Evolutionary conservation across 2,329 filamentous ascomycete genomes (phyloP).

Genomic region (Pseudomassariella vexata): DNA sequence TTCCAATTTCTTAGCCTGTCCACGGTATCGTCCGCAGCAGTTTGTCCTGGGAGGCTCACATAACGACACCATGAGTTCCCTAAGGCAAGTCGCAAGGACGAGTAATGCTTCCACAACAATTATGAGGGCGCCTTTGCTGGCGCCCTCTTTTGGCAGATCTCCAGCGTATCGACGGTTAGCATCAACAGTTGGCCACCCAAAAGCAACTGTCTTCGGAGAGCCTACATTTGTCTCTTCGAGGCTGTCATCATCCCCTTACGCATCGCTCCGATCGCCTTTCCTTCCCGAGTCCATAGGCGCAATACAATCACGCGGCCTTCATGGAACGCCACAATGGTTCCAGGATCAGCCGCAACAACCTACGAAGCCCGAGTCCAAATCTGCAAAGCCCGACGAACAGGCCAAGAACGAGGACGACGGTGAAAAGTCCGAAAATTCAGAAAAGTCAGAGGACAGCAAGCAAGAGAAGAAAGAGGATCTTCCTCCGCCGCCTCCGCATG

Average conservation of each 20-base stretch:
- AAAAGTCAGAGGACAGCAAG: constrained; percentile 39
- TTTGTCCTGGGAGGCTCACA: neutral
- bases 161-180: constrained; percentile 44
- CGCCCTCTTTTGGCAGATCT: constrained; percentile 34
- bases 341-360: constrained; percentile 26
- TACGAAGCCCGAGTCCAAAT: constrained; percentile 25
- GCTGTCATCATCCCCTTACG: constrained; percentile 22
- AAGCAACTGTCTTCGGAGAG: constrained; percentile 19
- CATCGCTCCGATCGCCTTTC: constrained; percentile 41
- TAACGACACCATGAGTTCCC: constrained; percentile 38
- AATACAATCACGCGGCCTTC: constrained; percentile 32
- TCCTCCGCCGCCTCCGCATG: constrained; percentile 89
- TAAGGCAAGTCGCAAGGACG: constrained; percentile 35
- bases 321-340: constrained; percentile 26
- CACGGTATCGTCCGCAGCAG: too few species aligned
- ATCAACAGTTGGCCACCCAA: constrained; percentile 20
- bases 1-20: neutral
- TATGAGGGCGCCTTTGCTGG: constrained; percentile 33
- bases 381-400: constrained; percentile 24
- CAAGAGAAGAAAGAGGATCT: constrained; percentile 61
- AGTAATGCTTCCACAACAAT: constrained; percentile 33
- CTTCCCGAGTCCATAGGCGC: constrained; percentile 33
- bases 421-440: constrained; percentile 36
- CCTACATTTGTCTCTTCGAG: constrained; percentile 19
- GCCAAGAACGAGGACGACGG: constrained; percentile 38